Conservation (phyloP, 2,329 filamentous ascomycete species). For the Pseudophaeomoniella oleicola region DNA sequence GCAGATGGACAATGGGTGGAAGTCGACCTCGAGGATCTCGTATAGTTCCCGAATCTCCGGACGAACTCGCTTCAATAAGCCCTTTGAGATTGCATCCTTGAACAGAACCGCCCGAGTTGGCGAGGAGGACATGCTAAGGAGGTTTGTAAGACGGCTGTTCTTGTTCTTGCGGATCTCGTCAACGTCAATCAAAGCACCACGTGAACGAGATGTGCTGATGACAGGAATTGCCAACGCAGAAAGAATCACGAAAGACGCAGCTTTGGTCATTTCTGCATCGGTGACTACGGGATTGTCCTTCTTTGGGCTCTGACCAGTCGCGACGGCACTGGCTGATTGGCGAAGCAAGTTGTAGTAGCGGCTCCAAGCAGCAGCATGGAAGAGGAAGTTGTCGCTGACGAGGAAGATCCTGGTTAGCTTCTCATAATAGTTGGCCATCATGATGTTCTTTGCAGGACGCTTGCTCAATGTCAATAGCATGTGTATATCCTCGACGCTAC, state of each 20-base stretch:
- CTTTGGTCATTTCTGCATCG: slow-evolving; percentile 83
- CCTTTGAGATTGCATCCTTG: slow-evolving; percentile 91
- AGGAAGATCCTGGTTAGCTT: slow-evolving; percentile 97
- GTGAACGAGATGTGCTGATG: slow-evolving; percentile 94
- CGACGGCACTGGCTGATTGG: slow-evolving; percentile 71
- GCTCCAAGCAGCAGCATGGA: slow-evolving; percentile 96
- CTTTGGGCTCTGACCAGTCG: slow-evolving; percentile 77
- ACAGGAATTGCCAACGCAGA: slow-evolving; percentile 96
- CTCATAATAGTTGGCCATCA: slow-evolving; percentile 99
- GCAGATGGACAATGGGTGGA: slow-evolving; percentile 97
- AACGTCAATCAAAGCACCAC: slow-evolving; percentile 89
- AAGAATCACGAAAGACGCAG: slow-evolving; percentile 86
- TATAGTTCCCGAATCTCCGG: slow-evolving; percentile 95
- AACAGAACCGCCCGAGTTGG: slow-evolving; percentile 84
- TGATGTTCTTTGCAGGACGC: slow-evolving; percentile 92
- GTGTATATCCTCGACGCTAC: slow-evolving; percentile 97
- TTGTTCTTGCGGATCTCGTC: slow-evolving; percentile 98
- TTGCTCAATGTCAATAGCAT: slow-evolving; percentile 95
- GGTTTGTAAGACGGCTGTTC: slow-evolving; percentile 90
- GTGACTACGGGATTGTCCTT: slow-evolving; percentile 82
- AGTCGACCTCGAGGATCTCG: slow-evolving; percentile 97
- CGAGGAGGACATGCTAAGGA: slow-evolving; percentile 81
- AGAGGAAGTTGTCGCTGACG: slow-evolving; percentile 97
- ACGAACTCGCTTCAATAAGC: slow-evolving; percentile 77
- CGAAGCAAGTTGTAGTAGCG: slow-evolving; percentile 94